Percentiles rank a stretch among this genome's conserved stretches.
phyloP scores from a whole-genome alignment of 208 protist genomes.

The Endotrypanum monterogeii region DNA sequence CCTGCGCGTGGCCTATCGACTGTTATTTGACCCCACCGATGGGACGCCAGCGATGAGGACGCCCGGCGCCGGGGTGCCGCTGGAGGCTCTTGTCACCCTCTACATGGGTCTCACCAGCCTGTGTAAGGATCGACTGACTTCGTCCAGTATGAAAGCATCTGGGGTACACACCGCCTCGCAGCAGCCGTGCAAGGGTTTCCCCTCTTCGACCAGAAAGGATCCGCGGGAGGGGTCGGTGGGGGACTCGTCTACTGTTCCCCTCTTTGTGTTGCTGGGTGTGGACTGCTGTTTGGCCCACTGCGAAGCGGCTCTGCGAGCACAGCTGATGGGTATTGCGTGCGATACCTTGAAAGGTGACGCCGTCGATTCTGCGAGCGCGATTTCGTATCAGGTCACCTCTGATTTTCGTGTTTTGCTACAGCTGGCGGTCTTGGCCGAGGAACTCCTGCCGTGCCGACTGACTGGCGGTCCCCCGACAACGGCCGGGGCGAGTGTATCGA shows the following conservation, averaged over 20 bases:
- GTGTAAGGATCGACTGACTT: not conserved
- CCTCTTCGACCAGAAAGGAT: not conserved
- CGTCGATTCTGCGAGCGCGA: not conserved
- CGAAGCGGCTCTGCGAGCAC: slow-evolving; percentile 3
- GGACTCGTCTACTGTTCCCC: not conserved
- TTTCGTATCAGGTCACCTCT: not conserved
- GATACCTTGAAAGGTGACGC: not conserved
- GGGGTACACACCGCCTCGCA: not conserved
- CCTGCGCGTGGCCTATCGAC: slow-evolving; percentile 3
- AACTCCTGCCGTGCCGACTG: not conserved
- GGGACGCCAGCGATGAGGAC: not conserved
- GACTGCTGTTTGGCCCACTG: slow-evolving; percentile 8
- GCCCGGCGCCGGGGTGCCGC: not conserved
- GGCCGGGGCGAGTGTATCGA: not conserved
- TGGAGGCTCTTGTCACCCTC: slow-evolving; percentile 25
- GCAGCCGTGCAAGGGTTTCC: not conserved
- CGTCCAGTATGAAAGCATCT: not conserved
- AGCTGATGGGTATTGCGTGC: not conserved
- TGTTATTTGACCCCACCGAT: slow-evolving; percentile 1
- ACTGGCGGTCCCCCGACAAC: not conserved
- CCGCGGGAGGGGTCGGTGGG: not conserved
- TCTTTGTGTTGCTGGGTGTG: not conserved
- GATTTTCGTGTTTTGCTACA: slow-evolving; percentile 7
- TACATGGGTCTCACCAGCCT: slow-evolving; percentile 8
- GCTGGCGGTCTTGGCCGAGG: slow-evolving; percentile 7